Conservation (phyloP, 768 basidiomycete species). For the Sistotremastrum niveocremeum region DNA sequence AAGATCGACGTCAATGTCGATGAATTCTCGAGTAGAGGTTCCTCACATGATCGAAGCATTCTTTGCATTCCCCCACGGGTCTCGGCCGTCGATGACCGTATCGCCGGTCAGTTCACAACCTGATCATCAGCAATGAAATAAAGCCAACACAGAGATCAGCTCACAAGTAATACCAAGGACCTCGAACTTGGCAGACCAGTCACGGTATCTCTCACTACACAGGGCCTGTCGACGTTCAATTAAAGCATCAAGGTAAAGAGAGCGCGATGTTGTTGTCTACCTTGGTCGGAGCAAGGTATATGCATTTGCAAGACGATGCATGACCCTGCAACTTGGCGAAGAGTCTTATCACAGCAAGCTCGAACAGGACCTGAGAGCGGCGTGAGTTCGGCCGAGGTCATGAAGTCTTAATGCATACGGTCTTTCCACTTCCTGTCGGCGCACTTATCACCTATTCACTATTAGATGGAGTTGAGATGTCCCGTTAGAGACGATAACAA, state of each 20-base stretch:
- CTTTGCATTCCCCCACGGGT: constrained; percentile 62
- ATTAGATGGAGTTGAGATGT: not conserved
- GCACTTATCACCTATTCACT: constrained; percentile 74
- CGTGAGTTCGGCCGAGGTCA: too few relatives aligned
- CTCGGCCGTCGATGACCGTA: constrained; percentile 51
- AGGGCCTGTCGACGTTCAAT: constrained; percentile 42
- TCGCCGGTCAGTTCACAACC: constrained; percentile 91
- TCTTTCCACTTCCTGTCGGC: constrained; percentile 95
- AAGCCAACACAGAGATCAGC: constrained; percentile 8
- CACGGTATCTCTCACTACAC: constrained; percentile 69
- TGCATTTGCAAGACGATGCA: constrained; percentile 41
- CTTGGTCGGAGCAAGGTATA: constrained; percentile 93
- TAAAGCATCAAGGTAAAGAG: not conserved
- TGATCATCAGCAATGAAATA: constrained; percentile 16
- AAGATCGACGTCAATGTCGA: not conserved
- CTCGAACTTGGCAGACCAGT: constrained; percentile 77
- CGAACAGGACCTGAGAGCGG: constrained; percentile 45
- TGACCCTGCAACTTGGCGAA: constrained; percentile 28
- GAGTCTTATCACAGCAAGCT: constrained; percentile 75
- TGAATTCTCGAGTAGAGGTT: not conserved
- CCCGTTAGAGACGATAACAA: constrained; percentile 4
- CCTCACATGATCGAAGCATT: constrained; percentile 69
- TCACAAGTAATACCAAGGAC: constrained; percentile 64
- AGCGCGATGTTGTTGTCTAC: constrained; percentile 20
- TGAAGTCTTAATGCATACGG: constrained; percentile 21